Evolutionary conservation across 768 basidiomycete genomes (phyloP).

Genomic region (Kwoniella sp.): DNA sequence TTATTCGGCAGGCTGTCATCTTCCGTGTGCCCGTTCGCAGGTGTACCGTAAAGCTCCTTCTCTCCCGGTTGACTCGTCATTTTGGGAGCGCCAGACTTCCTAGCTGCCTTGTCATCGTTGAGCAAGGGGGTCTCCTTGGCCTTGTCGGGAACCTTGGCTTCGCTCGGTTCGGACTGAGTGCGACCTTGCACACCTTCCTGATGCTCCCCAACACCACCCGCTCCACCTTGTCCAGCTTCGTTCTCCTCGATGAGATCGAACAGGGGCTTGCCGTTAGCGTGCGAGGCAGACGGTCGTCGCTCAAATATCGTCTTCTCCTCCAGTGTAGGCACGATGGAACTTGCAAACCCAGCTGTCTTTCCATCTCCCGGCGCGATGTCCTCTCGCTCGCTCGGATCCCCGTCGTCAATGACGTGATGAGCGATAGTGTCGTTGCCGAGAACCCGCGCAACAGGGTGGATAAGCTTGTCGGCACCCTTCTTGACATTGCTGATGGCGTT

Average conservation of each 20-base stretch:
- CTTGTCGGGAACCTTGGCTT: conserved; percentile 38
- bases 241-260: conserved; percentile 43
- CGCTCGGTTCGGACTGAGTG: not conserved
- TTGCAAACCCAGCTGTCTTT: conserved; percentile 59
- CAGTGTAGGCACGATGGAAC: conserved; percentile 62
- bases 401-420: conserved; percentile 53
- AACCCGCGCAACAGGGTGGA: conserved; percentile 52
- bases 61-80: conserved; percentile 27
- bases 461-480: conserved; percentile 53
- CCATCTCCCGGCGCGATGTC: conserved; percentile 57
- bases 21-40: conserved; percentile 56
- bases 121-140: conserved; percentile 45
- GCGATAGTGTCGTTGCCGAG: conserved; percentile 23
- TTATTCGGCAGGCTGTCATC: conserved; percentile 56
- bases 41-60: conserved; percentile 55
- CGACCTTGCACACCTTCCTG: not conserved
- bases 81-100: conserved; percentile 30
- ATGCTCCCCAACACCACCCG: not conserved
- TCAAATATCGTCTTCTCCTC: conserved; percentile 66
- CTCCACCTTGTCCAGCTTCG: conserved; percentile 12
- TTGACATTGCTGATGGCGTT: conserved; percentile 47
- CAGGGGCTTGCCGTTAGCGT: conserved; percentile 44
- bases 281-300: conserved; percentile 50
- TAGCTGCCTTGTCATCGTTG: conserved; percentile 42
- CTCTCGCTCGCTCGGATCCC: conserved; percentile 56